Conservation (phyloP, 2,329 filamentous ascomycete species). For the Talaromyces sp. region DNA sequence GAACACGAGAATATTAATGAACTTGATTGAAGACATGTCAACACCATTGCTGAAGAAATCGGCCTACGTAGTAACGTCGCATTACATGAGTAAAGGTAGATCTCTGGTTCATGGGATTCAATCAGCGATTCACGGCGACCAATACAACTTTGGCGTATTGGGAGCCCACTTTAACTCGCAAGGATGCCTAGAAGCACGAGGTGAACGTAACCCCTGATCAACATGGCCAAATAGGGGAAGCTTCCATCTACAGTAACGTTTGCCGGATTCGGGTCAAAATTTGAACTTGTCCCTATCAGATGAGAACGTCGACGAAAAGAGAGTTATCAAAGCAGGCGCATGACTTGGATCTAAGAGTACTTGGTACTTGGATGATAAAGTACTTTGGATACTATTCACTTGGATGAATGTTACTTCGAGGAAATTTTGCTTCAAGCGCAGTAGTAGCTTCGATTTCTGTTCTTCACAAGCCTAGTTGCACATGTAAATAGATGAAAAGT, state of each 20-base stretch:
- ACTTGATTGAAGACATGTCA: neutral
- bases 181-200: neutral
- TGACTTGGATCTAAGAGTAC: too few relatives aligned
- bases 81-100: neutral
- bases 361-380: too few relatives aligned
- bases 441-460: constrained; percentile 3
- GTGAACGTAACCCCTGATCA: neutral
- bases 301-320: neutral
- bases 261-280: constrained; percentile 12
- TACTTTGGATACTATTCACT: too few relatives aligned
- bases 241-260: constrained; percentile 17
- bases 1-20: neutral
- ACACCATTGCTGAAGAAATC: neutral
- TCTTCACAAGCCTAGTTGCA: constrained; percentile 13
- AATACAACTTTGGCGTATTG: neutral
- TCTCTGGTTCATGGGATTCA: neutral
- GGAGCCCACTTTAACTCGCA: neutral
- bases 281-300: neutral
- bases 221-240: constrained; percentile 1
- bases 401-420: neutral
- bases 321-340: neutral
- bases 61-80: neutral
- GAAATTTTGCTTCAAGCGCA: neutral
- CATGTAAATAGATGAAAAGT: constrained; percentile 2
- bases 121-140: neutral